phyloP scores from a whole-genome alignment of 306 rosid genomes.

The Gynostemma pentaphyllum region DNA sequence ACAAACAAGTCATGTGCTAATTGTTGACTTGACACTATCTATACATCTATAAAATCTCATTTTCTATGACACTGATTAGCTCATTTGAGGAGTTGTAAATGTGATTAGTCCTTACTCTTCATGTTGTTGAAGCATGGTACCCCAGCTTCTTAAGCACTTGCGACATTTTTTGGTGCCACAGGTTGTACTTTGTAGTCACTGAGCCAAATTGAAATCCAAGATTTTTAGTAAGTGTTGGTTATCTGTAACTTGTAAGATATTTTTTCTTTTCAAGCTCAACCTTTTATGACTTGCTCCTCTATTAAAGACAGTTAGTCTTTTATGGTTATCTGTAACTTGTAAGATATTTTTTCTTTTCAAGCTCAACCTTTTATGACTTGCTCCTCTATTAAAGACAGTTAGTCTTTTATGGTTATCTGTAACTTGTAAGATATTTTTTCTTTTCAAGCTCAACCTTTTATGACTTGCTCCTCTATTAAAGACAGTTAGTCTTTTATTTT shows the following conservation, averaged over 20 bases:
- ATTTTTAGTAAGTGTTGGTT: neutral
- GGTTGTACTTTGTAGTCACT: neutral
- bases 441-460: conserved; percentile 1
- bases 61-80: neutral
- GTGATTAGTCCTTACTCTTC: neutral
- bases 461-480: neutral
- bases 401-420: neutral
- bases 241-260: neutral
- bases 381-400: neutral
- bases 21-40: neutral
- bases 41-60: neutral
- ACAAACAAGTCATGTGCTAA: neutral
- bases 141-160: neutral
- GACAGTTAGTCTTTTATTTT: neutral
- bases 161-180: neutral
- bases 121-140: neutral
- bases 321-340: neutral
- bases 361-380: neutral
- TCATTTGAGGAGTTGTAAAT: neutral
- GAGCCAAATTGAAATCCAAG: neutral
- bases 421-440: neutral
- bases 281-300: neutral
- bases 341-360: neutral
- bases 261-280: neutral
- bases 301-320: neutral